Percentiles rank a stretch among this genome's conserved stretches.
phyloP scores from a whole-genome alignment of 352 stramenopile species.

The Phytophthora tentaculata region DNA sequence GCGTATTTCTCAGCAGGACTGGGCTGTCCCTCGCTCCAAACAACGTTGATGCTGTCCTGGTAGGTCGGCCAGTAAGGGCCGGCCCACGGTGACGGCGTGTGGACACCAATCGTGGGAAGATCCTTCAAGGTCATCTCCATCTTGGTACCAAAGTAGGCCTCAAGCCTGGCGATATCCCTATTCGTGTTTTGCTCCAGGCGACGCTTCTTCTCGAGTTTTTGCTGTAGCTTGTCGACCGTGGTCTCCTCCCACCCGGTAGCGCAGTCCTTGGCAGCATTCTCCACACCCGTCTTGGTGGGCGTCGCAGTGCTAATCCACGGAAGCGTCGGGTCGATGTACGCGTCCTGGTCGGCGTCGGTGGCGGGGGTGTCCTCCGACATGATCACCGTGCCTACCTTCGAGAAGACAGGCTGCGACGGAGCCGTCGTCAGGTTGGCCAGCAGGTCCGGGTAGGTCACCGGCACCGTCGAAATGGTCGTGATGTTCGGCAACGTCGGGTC shows the following conservation, averaged over 20 bases:
- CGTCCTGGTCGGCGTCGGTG: slow-evolving; percentile 18
- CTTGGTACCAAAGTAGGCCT: slow-evolving; percentile 26
- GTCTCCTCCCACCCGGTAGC: slow-evolving; percentile 31
- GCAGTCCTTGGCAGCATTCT: slow-evolving; percentile 30
- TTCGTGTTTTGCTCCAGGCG: slow-evolving; percentile 25
- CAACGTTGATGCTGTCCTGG: slow-evolving; percentile 68
- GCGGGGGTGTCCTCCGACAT: slow-evolving; percentile 23
- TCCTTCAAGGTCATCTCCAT: slow-evolving; percentile 35
- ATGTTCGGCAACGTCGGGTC: slow-evolving; percentile 40
- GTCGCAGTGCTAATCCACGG: neutral
- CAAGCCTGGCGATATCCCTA: slow-evolving; percentile 34
- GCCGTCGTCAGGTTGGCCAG: slow-evolving; percentile 23
- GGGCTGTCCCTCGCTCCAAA: slow-evolving; percentile 4
- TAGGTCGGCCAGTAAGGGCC: slow-evolving; percentile 68
- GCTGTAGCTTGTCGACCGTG: slow-evolving; percentile 13
- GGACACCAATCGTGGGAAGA: slow-evolving; percentile 21
- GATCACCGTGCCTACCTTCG: slow-evolving; percentile 30
- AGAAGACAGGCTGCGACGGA: slow-evolving; percentile 24
- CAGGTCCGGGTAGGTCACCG: slow-evolving; percentile 20
- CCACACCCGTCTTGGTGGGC: slow-evolving; percentile 16
- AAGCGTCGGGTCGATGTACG: slow-evolving; percentile 21
- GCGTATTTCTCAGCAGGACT: slow-evolving; percentile 58
- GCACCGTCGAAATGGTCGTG: slow-evolving; percentile 25
- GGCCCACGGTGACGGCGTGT: slow-evolving; percentile 41
- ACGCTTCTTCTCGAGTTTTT: slow-evolving; percentile 23